A percentile compares a stretch with the other conserved stretches of the same genome.
phyloP scores from a whole-genome alignment of 2,329 filamentous ascomycete genomes.

The Graphilbum fragrans region DNA sequence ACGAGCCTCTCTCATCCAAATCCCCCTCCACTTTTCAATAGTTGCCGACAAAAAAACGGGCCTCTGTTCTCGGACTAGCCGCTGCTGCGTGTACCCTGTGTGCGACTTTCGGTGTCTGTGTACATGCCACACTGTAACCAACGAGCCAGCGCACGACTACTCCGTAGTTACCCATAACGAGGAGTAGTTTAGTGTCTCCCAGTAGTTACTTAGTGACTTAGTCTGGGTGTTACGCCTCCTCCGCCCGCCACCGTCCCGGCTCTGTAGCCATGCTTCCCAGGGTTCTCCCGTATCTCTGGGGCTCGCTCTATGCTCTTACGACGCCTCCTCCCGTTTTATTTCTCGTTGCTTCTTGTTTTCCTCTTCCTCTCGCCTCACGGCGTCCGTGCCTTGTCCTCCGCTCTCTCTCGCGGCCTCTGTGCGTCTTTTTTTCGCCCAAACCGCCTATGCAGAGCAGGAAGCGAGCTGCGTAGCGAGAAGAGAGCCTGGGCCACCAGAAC shows the following conservation, averaged over 20 bases:
- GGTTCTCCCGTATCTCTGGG: neutral
- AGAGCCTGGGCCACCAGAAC: too few species aligned
- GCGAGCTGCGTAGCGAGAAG: too few species aligned
- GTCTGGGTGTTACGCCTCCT: too few species aligned
- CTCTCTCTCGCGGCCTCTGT: neutral
- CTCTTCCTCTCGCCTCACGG: neutral
- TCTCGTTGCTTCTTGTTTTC: neutral
- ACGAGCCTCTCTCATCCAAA: too few species aligned
- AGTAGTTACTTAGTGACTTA: too few species aligned
- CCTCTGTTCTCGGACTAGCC: conserved; percentile 5
- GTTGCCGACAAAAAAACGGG: conserved; percentile 4
- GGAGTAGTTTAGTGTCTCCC: too few species aligned
- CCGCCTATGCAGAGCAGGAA: too few species aligned
- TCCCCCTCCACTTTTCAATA: neutral
- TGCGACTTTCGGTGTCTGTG: conserved; percentile 4
- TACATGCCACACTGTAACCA: neutral
- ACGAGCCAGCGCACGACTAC: neutral
- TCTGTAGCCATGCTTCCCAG: neutral
- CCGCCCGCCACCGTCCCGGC: neutral
- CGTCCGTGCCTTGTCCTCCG: neutral
- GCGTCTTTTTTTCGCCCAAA: neutral
- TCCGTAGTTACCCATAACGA: neutral
- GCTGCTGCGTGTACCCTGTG: conserved; percentile 1
- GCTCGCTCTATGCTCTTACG: neutral
- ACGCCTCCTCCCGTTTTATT: neutral